phyloP scores from a whole-genome alignment of 2,329 filamentous ascomycete genomes.

The Tolypocladium pustulatum region DNA sequence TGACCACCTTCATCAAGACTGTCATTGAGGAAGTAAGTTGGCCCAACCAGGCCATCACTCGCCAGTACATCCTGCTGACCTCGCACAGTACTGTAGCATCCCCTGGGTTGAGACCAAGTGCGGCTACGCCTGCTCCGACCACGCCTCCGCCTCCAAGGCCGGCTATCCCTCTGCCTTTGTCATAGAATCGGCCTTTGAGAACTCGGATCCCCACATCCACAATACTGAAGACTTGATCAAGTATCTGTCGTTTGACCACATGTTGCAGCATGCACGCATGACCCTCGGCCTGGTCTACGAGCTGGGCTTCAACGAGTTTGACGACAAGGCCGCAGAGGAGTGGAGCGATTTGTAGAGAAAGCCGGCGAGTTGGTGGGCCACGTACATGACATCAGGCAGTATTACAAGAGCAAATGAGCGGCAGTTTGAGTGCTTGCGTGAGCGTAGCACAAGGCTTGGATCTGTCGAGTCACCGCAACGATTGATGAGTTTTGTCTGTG shows the following conservation, averaged over 20 bases:
- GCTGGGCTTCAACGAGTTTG: slow-evolving; percentile 66
- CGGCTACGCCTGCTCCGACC: slow-evolving; percentile 74
- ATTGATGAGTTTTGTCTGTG: not conserved
- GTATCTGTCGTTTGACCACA: slow-evolving; percentile 73
- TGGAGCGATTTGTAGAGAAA: not conserved
- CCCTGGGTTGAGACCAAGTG: slow-evolving; percentile 82
- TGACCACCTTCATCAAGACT: slow-evolving; percentile 86
- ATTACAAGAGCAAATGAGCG: too few relatives aligned
- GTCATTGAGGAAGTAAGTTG: slow-evolving; percentile 51
- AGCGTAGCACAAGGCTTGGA: too few relatives aligned
- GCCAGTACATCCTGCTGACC: not conserved
- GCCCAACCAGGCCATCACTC: not conserved
- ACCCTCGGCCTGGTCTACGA: slow-evolving; percentile 78
- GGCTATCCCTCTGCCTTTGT: slow-evolving; percentile 69
- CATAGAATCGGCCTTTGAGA: slow-evolving; percentile 61
- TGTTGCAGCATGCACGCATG: slow-evolving; percentile 82
- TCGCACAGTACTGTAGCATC: slow-evolving; percentile 69
- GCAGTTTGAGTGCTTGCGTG: not conserved
- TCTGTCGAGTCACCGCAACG: not conserved
- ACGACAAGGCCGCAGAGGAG: slow-evolving; percentile 17
- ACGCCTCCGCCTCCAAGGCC: slow-evolving; percentile 62
- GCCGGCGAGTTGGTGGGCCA: not conserved
- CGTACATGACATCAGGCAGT: not conserved
- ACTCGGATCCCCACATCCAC: slow-evolving; percentile 59
- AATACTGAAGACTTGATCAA: slow-evolving; percentile 60